Evolutionary conservation across 192 early-diverging fungal genomes (phyloP), one percentile per base, ranked within the genome.

Genomic region (Phlyctochytrium planicorne): DNA sequence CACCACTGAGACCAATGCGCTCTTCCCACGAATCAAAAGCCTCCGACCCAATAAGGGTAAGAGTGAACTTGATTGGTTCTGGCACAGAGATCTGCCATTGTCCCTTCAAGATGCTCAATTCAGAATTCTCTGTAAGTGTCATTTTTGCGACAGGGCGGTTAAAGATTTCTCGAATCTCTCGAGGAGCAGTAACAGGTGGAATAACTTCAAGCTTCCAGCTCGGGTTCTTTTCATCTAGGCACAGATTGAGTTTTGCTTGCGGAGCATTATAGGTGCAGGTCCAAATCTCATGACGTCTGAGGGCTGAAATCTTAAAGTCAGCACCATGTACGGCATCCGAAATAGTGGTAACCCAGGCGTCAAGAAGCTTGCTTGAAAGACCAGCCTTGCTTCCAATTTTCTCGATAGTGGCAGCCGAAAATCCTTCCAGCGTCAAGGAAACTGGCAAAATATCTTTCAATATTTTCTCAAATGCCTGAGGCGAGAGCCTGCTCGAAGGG

Each of bases 11-110:
- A 12, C 80, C 80, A 10, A 81, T 10, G 3, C 62, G 35, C 2
- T 73, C 68, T 61, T 81, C 72, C 80, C 80, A 81, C 12, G 80
- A 78, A 14, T 66, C 66, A 16, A 81, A 65, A 1, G 75, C 62
- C 17, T 73, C 68, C 0, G 73, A 72, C 1, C 80, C 80, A 17
- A 40, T 65, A 2, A 81, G 37, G 14, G 52, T 36, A 1, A 81
- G 63, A 1, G 66, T 33, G 62, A 81, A 81, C 12, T 55, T 47
- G 33, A 64, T 68, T 47, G 36, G 14, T 2, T 56, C 64, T 14
- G 80, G 80, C 3, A 74, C 14, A 57, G 62, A 71, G 25, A 81
- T 17, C 34, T 31, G 3, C 80, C 80, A 81, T 10, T 63, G 36
- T 3, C 77, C 77, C 36, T 4, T 32, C n/a, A 72, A 32, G 14